These are phyloP conservation scores for Alternaria gansuensis DNA, from an alignment of 2,329 filamentous ascomycete genomes.

Conservation along the genomic window DNA sequence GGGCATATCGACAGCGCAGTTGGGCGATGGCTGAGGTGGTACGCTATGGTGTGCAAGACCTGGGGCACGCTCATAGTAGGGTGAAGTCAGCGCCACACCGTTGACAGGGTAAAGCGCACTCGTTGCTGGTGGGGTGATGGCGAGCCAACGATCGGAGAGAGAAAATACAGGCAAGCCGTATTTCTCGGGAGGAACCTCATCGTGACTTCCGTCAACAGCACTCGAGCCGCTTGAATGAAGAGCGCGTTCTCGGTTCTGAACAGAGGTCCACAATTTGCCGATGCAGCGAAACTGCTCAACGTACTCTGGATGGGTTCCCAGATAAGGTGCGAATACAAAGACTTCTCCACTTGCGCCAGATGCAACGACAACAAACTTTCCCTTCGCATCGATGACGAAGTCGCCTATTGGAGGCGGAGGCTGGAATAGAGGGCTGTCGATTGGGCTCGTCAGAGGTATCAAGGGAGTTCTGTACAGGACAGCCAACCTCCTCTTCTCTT, in stretches of 20 bases:
- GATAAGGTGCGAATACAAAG: slow-evolving; percentile 69
- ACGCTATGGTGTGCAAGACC: slow-evolving; percentile 68
- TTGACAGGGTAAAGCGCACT: slow-evolving; percentile 75
- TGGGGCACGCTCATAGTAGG: slow-evolving; percentile 63
- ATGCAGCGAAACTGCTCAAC: slow-evolving; percentile 68
- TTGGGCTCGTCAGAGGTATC: slow-evolving; percentile 65
- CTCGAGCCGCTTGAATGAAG: slow-evolving; percentile 49
- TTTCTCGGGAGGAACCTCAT: slow-evolving; percentile 46
- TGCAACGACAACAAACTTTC: slow-evolving; percentile 74
- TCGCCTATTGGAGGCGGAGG: slow-evolving; percentile 76
- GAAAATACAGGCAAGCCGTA: slow-evolving; percentile 72
- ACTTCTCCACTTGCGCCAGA: slow-evolving; percentile 88
- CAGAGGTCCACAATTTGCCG: slow-evolving; percentile 90
- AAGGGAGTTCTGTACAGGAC: slow-evolving; percentile 77
- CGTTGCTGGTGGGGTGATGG: slow-evolving; percentile 76
- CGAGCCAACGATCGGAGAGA: slow-evolving; percentile 77
- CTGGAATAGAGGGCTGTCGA: slow-evolving; percentile 69
- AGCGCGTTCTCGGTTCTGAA: slow-evolving; percentile 65
- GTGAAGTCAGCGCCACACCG: slow-evolving; percentile 66
- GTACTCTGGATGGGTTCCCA: slow-evolving; percentile 40
- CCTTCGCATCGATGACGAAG: slow-evolving; percentile 76
- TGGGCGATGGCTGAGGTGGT: slow-evolving; percentile 72
- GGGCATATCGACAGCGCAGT: slow-evolving; percentile 75
- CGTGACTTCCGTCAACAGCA: slow-evolving; percentile 48
- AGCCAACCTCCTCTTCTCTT: slow-evolving; percentile 74